Percentiles rank a stretch among this genome's conserved stretches.
Conservation (phyloP, 768 basidiomycete species). For the Suillus bovinus region DNA sequence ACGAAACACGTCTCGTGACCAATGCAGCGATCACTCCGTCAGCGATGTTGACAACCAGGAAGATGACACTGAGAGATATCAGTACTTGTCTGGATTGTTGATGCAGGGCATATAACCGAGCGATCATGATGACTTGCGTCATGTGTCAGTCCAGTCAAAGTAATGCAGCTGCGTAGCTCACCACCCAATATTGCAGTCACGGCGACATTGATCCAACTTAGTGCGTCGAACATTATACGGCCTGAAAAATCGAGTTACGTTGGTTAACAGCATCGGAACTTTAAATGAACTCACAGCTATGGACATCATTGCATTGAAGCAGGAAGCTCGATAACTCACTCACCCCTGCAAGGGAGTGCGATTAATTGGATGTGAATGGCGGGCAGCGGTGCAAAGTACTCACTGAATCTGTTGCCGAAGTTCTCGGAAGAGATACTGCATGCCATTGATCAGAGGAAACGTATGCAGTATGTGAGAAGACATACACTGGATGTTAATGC, state of each 20-base stretch:
- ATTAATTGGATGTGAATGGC: background rate
- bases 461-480: background rate
- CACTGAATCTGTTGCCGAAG: background rate
- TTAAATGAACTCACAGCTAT: background rate
- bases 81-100: background rate
- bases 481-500: background rate
- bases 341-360: background rate
- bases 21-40: background rate
- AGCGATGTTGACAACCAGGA: background rate
- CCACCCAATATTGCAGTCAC: background rate
- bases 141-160: background rate
- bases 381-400: background rate
- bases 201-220: background rate
- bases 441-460: background rate
- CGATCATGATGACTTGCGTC: background rate
- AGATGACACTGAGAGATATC: background rate
- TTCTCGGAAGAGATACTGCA: background rate
- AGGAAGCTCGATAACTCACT: background rate
- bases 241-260: background rate
- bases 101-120: background rate
- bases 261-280: background rate
- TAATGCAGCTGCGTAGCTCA: background rate
- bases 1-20: background rate
- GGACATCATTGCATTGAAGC: background rate
- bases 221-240: background rate